Base-by-base conservation (phyloP, 768 basidiomycete species). In the Termitomyces eurrhizus region DNA sequence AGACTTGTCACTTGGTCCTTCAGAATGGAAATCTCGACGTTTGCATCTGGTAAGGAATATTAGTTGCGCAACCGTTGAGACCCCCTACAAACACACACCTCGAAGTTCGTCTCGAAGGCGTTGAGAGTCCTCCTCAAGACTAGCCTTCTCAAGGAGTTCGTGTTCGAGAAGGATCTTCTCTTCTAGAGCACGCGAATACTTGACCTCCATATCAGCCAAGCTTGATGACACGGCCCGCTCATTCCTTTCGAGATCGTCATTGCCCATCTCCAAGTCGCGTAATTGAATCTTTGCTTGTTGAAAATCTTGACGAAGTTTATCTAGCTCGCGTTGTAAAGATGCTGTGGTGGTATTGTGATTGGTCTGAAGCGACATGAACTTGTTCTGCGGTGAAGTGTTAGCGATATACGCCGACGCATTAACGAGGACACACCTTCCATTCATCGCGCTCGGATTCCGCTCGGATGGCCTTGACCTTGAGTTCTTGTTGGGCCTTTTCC, bases 131-230 rank as follows among this genome's bases (percentile, higher is more conserved):
- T 96, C 95, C 69, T 98, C 95, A 48, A 97, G 70, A 64, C 81
- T 87, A 4, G 93, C 92, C 72, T 96, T 97, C 73, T 90, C 89
- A 32, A 98, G 77, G 36, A 98, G 79, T 68, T 99, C 97, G 65
- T 98, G 94, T 73, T 99, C 97, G 41, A 98, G 82, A 32, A 99
- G 77, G 58, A 98, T 98, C 77, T 98, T 98, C 77, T 98, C 95
- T 73, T 99, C 97, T 37, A 98, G 78, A 1, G 90, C 90, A 56
- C 88, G 84, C 61, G 94, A 87, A 76, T 98, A 96, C 72, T 89
- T 93, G 66, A 84, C 78, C 75, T 97, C 95, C 67, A 93, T 79
- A 70, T 92, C 90, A 4, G 89, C 90, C 66, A 95, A 74, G 66
- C 84, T 90, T 52, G 89, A 92, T 9, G 89, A 84, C 45, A 92